Evolutionary conservation across 179 eudicot genomes (phyloP).

Genomic region (Carnegiea gigantea): DNA sequence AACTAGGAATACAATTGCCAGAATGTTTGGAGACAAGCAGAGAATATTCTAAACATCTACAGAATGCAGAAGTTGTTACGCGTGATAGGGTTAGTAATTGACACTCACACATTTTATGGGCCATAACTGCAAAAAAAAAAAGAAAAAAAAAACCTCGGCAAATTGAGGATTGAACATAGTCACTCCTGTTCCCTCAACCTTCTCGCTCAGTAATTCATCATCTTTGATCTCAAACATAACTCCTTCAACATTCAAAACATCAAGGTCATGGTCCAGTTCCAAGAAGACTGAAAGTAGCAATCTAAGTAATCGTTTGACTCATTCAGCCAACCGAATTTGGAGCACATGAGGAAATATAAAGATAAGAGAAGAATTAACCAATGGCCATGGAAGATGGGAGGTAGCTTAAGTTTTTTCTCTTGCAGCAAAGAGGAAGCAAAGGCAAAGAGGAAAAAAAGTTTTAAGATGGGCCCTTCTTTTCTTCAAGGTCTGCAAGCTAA

Average conservation of each 20-base stretch:
- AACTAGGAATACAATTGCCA: neutral
- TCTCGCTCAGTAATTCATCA: neutral
- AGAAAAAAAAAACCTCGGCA: neutral
- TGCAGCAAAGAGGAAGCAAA: neutral
- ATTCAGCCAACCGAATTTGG: neutral
- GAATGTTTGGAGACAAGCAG: neutral
- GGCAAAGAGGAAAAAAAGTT: too few species aligned
- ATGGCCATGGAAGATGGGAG: neutral
- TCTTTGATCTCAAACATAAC: neutral
- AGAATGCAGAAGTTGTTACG: neutral
- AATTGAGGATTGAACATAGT: neutral
- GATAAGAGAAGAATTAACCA: too few species aligned
- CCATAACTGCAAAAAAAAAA: neutral
- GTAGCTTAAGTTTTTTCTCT: neutral
- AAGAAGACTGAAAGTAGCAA: neutral
- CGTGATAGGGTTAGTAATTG: neutral
- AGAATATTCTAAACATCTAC: neutral
- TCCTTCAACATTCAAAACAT: neutral
- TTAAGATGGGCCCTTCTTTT: too few species aligned
- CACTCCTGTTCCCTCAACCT: neutral
- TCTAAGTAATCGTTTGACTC: neutral
- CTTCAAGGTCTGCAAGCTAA: too few species aligned
- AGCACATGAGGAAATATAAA: neutral
- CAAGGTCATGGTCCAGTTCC: neutral
- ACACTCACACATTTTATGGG: neutral